Base-by-base conservation (phyloP, 768 basidiomycete species). In the Termitomyces sp. region DNA sequence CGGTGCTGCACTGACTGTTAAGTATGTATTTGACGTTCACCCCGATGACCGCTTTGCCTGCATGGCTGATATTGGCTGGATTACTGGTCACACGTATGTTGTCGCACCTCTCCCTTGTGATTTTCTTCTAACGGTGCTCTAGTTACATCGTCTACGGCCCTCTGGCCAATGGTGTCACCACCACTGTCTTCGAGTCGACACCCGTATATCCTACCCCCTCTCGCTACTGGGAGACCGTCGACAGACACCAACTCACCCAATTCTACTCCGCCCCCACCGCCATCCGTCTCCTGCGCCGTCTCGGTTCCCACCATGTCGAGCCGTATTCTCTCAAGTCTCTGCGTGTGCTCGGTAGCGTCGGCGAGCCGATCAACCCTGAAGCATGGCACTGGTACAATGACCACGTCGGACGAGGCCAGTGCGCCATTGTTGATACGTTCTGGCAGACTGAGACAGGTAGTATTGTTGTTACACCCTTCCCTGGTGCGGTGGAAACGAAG, bases 351-450 rank as follows among this genome's bases (percentile, higher is more conserved):
- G 96, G 97, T 23, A 87, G 80, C 57, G 97, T 98, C 44, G 97
- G 96, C 54, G 97, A 99, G 74, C 97, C 97, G 1, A 98, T 99
- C 78, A 98, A 98, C 72, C 94, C 95, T 27, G 96, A 98, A 70
- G 96, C 96, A 11, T 98, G 97, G 96, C 83, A 95, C 65, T 98
- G 96, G 96, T 97, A 95, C 74, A 94, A 96, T 70, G 94, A 97
- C 66, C 84, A 93, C 66, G 94, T 97, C 53, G 97, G 96, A 10
- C 81, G 82, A 66, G 78, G 72, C 62, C 81, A 98, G 70, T 95
- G 92, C 68, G 93, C 96, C 6, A 86, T 98, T 61, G 94, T 96
- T 41, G 94, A 97, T 73, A 96, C 92, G 3, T 94, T 85, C 73
- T 94, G 91, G 92, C 95, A 98, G 81, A 99, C 97, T 0, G 96